Evolutionary conservation across 768 basidiomycete species (phyloP).

Genomic region (Mrakia hoshinonis): DNA sequence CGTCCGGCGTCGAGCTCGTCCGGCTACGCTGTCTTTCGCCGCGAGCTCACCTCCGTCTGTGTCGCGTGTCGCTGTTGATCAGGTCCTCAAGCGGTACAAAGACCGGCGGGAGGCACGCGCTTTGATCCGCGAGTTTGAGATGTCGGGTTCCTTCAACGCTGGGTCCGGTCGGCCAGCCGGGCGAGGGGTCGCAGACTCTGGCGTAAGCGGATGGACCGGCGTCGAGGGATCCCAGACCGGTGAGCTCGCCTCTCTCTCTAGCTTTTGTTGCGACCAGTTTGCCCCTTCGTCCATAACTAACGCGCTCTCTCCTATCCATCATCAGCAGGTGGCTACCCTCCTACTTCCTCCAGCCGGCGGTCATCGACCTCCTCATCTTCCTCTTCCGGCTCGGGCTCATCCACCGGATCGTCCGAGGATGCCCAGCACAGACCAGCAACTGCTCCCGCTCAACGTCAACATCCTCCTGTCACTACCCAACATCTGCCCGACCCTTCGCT

Average conservation of each 20-base stretch:
- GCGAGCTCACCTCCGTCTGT: neutral
- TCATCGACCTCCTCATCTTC: constrained; percentile 5
- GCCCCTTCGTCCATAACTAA: neutral
- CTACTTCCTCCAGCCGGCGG: neutral
- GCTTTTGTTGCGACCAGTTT: neutral
- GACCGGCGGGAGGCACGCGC: constrained; percentile 20
- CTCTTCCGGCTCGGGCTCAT: neutral
- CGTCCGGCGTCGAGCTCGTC: neutral
- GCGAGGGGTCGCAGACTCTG: neutral
- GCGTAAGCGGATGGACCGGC: neutral
- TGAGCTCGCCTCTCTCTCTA: neutral
- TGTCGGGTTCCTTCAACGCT: neutral
- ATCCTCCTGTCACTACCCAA: neutral
- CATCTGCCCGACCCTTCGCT: constrained; percentile 4
- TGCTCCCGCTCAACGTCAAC: neutral
- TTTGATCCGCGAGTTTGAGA: constrained; percentile 23
- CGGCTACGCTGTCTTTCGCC: too few relatives aligned
- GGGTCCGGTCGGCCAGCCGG: neutral
- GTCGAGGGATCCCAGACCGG: neutral
- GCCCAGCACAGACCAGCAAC: neutral
- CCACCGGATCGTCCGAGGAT: neutral
- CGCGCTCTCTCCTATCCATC: too few relatives aligned
- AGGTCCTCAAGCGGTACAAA: constrained; percentile 27
- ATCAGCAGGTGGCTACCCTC: neutral
- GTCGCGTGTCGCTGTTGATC: neutral